Base-by-base conservation (phyloP, 73 alveolate genomes). In the Paramecium bursaria region DNA sequence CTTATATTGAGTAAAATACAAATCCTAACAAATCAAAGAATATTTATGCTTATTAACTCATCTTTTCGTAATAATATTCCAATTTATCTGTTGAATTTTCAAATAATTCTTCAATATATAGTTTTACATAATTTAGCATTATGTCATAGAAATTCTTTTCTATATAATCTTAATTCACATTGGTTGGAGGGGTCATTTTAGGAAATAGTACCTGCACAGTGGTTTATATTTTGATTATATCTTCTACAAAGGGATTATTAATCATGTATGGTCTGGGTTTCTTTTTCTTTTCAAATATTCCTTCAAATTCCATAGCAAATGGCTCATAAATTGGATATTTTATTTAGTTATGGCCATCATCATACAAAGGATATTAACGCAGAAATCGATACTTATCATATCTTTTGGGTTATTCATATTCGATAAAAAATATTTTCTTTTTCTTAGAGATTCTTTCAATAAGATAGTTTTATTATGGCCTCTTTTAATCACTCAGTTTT, bases 231-330 rank as follows among this genome's bases (percentile, higher is more conserved):
- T 33, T 31, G 9, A 67, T 19, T 26, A 67, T 67, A 4, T 67
- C 33, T 14, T 67, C 82, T 5, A 67, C 82, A 14, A 67, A 14
- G 14, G 17, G 22, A 15, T 53, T 39, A 67, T 42, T 67, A 19
- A 35, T 67, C 82, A 67, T 67, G 44, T 67, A 67, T 67, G 82
- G 82, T 67, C 44, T 31, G 5, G 82, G 82, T 19, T 67, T 67
- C 22, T 31, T 21, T 42, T 39, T 33, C 17, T 39, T 67, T 33
- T 33, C 55, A 4, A 67, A 67, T 11, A 67, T 22, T 3, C 44
- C 82, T 33, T 42, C 42, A 35, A 39, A 67, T 39, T 31, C 53
- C 1, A 67, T 3, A 10, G 82, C 82, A 17, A 67, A 67, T 5
- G 15, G 22, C 21, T 67, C 82, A 21, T 39, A 19, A 19, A 67